phyloP scores from a whole-genome alignment of 768 basidiomycete genomes.

The Rubroboletus pulcherrimus region DNA sequence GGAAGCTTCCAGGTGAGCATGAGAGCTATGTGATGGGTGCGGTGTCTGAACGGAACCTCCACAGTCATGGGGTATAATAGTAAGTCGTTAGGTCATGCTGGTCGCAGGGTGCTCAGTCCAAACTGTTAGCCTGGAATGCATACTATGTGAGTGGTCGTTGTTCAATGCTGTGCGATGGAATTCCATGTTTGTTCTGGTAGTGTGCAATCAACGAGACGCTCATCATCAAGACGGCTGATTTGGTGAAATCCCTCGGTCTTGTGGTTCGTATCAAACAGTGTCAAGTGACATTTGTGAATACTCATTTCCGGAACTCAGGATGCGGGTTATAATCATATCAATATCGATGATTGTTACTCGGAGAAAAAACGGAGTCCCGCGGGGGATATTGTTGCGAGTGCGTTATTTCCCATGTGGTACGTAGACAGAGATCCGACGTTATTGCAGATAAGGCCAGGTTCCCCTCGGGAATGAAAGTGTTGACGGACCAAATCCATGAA shows the following conservation, averaged over 20 bases:
- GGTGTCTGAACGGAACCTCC: constrained; percentile 1
- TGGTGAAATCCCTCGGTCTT: constrained; percentile 52
- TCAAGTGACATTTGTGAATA: neutral
- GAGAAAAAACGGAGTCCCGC: constrained; percentile 47
- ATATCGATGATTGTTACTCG: constrained; percentile 65
- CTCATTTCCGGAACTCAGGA: constrained; percentile 35
- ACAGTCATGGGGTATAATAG: constrained; percentile 64
- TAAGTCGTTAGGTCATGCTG: constrained; percentile 27
- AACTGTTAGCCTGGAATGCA: constrained; percentile 59
- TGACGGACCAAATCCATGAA: constrained; percentile 53
- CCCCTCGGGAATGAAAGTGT: constrained; percentile 52
- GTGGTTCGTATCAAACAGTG: constrained; percentile 32
- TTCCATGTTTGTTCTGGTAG: constrained; percentile 27
- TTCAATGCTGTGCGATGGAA: neutral
- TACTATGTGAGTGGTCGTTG: constrained; percentile 45
- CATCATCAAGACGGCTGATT: constrained; percentile 45
- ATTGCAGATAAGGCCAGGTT: constrained; percentile 46
- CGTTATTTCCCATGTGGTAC: neutral
- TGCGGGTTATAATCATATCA: constrained; percentile 55
- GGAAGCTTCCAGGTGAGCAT: constrained; percentile 34
- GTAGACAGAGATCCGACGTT: neutral
- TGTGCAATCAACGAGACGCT: constrained; percentile 56
- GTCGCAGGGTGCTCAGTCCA: constrained; percentile 3
- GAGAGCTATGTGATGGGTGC: neutral
- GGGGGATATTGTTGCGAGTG: constrained; percentile 59